Base-by-base conservation (phyloP, 2,329 filamentous ascomycete species). In the Shiraia bambusicola region DNA sequence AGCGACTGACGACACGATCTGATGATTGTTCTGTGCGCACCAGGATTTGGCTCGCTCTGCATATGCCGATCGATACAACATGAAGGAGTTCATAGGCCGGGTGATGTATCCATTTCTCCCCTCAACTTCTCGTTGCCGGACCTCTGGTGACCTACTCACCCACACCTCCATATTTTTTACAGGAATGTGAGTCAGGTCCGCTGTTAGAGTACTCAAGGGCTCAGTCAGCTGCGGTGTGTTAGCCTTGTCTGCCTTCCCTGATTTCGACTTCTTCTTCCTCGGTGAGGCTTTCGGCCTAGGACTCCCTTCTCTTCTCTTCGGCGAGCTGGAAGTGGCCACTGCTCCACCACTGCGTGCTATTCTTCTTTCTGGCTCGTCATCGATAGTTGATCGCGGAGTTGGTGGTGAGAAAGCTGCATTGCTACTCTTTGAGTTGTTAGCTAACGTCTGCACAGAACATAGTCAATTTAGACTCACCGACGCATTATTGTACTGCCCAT, bases 11-110 rank as follows among this genome's bases (percentile, higher is more conserved):
- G 92, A 97, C 17, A 97, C 87, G 26, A 93, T 76, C 67, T 98
- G 92, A 67, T 98, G 92, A 70, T 97, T 96, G 68, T 93, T 92
- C 58, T 93, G 83, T 11, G 81, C 75, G 56, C 87, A 88, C 76
- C 84, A 88, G 37, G 81, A 76, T 69, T 95, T 95, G 45, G 88
- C 88, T 24, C 90, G 79, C 48, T 93, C 87, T 46, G 94, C 88
- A 63, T 88, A 96, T 6, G 89, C 88, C 53, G 93, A 95, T 29
- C 93, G 86, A 68, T 98, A 98, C 36, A 98, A 76, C 86, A 98
- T 95, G 73, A 97, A 98, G 1, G 88, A 92, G 68, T 98, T 98
- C 86, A 96, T 95, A 2, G 93, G 91, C 22, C 93, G 80, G 59
- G 92, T 89, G 54, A 97, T 80, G 65, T 91, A 90, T 17, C 87